phyloP scores from a whole-genome alignment of 2,329 filamentous ascomycete genomes.

The Clonostachys chloroleuca region DNA sequence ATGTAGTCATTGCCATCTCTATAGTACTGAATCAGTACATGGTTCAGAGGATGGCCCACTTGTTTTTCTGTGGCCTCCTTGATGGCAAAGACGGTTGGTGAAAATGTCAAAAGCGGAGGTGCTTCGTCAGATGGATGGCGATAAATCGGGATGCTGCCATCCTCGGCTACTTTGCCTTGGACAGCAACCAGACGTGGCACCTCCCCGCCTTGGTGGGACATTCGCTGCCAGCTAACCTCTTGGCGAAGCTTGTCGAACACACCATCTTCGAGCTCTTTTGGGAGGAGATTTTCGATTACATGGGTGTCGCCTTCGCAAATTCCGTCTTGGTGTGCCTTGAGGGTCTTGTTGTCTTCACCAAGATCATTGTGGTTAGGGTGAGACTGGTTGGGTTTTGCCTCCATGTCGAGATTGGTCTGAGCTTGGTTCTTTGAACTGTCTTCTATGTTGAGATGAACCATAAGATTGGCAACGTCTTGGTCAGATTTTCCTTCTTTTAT shows the following conservation, averaged over 20 bases:
- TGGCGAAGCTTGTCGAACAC: slow-evolving; percentile 67
- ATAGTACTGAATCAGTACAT: slow-evolving; percentile 90
- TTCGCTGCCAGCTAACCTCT: slow-evolving; percentile 84
- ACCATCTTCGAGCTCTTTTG: slow-evolving; percentile 45
- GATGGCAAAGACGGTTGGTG: slow-evolving; percentile 65
- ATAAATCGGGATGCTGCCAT: slow-evolving; percentile 84
- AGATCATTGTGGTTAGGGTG: too few relatives aligned
- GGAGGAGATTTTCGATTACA: slow-evolving; percentile 67
- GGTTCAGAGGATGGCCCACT: slow-evolving; percentile 80
- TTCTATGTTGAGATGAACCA: too few relatives aligned
- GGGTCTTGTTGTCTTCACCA: too few relatives aligned
- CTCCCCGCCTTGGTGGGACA: slow-evolving; percentile 88
- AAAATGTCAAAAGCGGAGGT: slow-evolving; percentile 72
- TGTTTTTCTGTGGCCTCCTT: slow-evolving; percentile 63
- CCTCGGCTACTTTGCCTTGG: slow-evolving; percentile 65
- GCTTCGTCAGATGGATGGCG: slow-evolving; percentile 90
- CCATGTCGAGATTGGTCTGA: too few relatives aligned
- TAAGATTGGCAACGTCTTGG: too few relatives aligned
- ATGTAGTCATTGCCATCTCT: slow-evolving; percentile 88
- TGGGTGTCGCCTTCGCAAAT: slow-evolving; percentile 80
- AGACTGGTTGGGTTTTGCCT: too few relatives aligned
- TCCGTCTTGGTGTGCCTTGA: too few relatives aligned
- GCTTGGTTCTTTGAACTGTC: too few relatives aligned
- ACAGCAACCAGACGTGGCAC: slow-evolving; percentile 90
- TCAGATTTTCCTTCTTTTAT: too few relatives aligned